Conservation (phyloP, 306 rosid species). For the Nissolia schottii region DNA sequence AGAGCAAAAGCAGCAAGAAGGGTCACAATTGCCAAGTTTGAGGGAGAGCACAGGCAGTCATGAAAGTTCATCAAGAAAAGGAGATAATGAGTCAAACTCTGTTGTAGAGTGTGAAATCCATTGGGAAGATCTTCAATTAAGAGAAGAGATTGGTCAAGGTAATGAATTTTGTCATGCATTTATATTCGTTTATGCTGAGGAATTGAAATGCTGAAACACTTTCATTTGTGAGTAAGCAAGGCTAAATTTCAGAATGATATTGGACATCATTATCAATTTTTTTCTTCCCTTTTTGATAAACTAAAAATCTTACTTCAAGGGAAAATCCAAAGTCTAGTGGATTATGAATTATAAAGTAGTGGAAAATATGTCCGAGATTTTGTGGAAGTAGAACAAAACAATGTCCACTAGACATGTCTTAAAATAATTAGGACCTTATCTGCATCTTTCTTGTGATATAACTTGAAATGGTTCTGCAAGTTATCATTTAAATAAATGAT, state of each 20-base stretch:
- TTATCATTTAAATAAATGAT: neutral
- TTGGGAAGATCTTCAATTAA: constrained; percentile 61
- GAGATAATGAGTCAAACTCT: constrained; percentile 42
- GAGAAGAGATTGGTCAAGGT: constrained; percentile 78
- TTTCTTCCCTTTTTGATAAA: neutral
- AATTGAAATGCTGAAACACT: constrained; percentile 12
- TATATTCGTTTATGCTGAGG: constrained; percentile 2
- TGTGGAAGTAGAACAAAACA: neutral
- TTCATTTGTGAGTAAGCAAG: neutral
- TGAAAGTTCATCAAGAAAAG: constrained; percentile 49
- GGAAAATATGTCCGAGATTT: constrained; percentile 7
- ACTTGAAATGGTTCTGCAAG: neutral
- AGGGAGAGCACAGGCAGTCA: constrained; percentile 28
- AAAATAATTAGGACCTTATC: constrained; percentile 9
- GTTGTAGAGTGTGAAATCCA: constrained; percentile 45
- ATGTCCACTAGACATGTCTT: neutral
- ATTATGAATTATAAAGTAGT: neutral
- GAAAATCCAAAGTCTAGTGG: neutral
- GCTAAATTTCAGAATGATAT: constrained; percentile 5
- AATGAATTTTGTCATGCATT: constrained; percentile 20
- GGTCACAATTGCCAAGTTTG: constrained; percentile 25
- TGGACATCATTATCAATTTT: neutral
- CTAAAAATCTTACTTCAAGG: neutral
- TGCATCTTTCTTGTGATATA: neutral
- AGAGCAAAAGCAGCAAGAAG: constrained; percentile 39